Evolutionary conservation across 208 protist species (phyloP).

Genomic region (Leishmania amazonensis): DNA sequence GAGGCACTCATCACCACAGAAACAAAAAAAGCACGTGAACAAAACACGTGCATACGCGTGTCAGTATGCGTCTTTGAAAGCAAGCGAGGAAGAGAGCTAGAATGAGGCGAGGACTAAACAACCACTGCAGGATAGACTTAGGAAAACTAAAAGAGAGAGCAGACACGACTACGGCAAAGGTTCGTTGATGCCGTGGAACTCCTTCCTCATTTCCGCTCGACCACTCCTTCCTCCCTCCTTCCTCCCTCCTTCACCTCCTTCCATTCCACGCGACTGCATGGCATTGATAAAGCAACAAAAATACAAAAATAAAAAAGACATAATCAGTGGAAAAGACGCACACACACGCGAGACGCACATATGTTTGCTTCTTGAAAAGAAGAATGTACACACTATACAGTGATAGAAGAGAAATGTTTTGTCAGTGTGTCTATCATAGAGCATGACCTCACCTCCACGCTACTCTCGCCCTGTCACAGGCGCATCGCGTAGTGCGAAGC

Average conservation of each 20-base stretch:
- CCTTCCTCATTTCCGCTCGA: not conserved
- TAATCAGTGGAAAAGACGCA: not conserved
- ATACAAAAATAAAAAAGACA: not conserved
- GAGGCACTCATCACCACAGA: not conserved
- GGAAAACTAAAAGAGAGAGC: not conserved
- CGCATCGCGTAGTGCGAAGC: not conserved
- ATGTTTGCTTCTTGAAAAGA: not conserved
- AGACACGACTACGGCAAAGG: not conserved
- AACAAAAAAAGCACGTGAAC: constrained; percentile 6
- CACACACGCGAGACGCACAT: not conserved
- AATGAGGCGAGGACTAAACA: not conserved
- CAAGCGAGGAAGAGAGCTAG: not conserved
- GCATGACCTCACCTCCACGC: not conserved
- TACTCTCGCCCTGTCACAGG: not conserved
- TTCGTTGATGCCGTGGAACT: not conserved
- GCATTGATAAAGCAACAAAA: not conserved
- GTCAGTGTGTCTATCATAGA: not conserved
- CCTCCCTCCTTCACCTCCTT: not conserved
- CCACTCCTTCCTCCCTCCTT: not conserved
- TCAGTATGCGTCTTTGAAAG: not conserved
- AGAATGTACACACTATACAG: constrained; percentile 23
- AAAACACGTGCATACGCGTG: not conserved
- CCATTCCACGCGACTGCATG: not conserved
- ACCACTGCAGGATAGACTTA: not conserved
- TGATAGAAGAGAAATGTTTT: not conserved